Base-by-base conservation (phyloP, 1,284 basidiomycete genomes). In the Marasmius oreades region DNA sequence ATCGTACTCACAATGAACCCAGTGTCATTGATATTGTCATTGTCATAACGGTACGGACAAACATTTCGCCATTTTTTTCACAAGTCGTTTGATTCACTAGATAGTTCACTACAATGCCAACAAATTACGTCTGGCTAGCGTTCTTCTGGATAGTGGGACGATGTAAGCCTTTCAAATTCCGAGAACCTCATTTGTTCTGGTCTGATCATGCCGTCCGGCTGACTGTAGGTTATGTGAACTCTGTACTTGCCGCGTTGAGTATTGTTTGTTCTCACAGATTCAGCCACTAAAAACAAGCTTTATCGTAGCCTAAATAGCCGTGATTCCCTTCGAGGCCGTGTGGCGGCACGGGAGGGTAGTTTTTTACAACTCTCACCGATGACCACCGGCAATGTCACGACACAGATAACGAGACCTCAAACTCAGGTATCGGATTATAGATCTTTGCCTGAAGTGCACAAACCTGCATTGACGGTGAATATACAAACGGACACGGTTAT, bases 61-160 rank as follows among this genome's bases (percentile, higher is more conserved):
- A 16, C 34, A 23, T 24, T 24, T 22, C 36, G 14, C 37, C 20
- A n/a, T 4, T 11, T 54, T 42, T 31, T 10, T 20, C 37, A 36
- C 28, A 39, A 11, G 53, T 16, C 26, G 24, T 18, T 36, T n/a
- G 42, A 51, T 22, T 18, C 37, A 51, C 26, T 12, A 46, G 16
- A 31, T 10, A 77, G 75, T 77, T 75, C 55, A 71, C 70, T 18
- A 69, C 65, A 14, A 73, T 75, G 72, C 74, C 75, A 12, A 69
- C 68, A 24, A 72, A 72, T 51, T 75, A 70, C 60, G 61, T 75
- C 1, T 77, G 74, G 70, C 60, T 75, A 39, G 73, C 70, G 2
- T 72, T 74, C 55, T 75, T 77, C 62, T 77, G 74, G 73, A 58
- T 76, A 16, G 65, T 73, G 31, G 75, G 75, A 45, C 75, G 74